These are phyloP conservation scores for Solanum paucissectum DNA, from an alignment of 257 asterid species.

Conservation along the genomic window DNA sequence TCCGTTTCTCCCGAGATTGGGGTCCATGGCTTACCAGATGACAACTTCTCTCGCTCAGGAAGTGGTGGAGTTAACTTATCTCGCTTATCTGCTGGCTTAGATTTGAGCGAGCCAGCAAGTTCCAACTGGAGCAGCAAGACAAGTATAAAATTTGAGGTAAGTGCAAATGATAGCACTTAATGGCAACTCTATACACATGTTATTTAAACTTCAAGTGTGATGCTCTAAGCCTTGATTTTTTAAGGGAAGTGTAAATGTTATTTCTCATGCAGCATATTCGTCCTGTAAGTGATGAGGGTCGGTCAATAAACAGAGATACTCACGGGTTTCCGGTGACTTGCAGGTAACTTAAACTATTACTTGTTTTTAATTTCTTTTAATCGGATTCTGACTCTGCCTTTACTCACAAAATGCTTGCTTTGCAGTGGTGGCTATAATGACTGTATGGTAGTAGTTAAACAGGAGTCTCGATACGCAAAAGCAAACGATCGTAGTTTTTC, in stretches of 20 bases:
- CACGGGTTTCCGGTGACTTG: conserved; percentile 93
- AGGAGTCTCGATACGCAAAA: conserved; percentile 85
- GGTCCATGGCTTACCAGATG: conserved; percentile 75
- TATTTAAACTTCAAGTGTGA: not conserved
- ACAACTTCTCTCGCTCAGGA: conserved; percentile 76
- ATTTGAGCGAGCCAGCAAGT: conserved; percentile 89
- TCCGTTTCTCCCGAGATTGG: conserved; percentile 84
- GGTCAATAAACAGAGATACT: conserved; percentile 64
- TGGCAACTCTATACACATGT: not conserved
- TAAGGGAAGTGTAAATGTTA: not conserved
- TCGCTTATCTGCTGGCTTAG: conserved; percentile 84
- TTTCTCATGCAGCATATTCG: conserved; percentile 57
- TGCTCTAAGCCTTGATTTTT: not conserved
- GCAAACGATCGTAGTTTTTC: conserved; percentile 66
- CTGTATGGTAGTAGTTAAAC: conserved; percentile 84
- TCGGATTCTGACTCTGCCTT: not conserved
- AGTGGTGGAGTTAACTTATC: conserved; percentile 86
- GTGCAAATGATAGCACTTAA: conserved; percentile 5
- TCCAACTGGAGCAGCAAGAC: conserved; percentile 95
- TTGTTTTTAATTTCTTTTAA: not conserved
- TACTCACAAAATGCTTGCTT: conserved; percentile 12
- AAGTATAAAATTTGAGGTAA: conserved; percentile 81
- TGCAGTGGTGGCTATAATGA: conserved; percentile 81
- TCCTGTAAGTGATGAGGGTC: conserved; percentile 79
- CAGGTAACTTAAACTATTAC: conserved; percentile 45